Evolutionary conservation across 441 rosid species (phyloP).

Genomic region (Adansonia gregorii): DNA sequence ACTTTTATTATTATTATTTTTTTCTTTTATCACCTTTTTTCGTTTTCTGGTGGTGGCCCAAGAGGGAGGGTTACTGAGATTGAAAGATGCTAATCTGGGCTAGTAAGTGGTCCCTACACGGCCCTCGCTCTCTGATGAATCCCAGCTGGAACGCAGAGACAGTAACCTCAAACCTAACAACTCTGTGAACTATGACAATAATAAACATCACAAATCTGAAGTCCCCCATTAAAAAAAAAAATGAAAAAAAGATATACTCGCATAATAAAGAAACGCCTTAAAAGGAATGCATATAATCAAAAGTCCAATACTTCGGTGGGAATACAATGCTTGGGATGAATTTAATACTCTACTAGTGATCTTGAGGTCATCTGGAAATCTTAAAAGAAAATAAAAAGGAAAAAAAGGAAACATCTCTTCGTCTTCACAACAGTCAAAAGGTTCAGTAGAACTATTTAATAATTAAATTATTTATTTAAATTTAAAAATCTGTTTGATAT

Average conservation of each 20-base stretch:
- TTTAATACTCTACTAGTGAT: neutral
- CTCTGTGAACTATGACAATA: too few relatives aligned
- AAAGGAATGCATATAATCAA: neutral
- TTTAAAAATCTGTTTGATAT: too few relatives aligned
- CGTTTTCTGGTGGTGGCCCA: too few relatives aligned
- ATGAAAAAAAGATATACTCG: neutral
- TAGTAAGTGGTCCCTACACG: neutral
- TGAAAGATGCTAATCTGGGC: too few relatives aligned
- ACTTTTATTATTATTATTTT: too few relatives aligned
- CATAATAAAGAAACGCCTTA: too few relatives aligned
- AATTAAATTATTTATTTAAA: too few relatives aligned
- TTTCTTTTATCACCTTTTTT: too few relatives aligned
- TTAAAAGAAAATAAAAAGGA: neutral
- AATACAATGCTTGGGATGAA: neutral
- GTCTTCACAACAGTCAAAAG: neutral
- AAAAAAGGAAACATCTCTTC: neutral
- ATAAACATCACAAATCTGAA: neutral
- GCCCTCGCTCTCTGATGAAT: neutral
- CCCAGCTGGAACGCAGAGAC: neutral
- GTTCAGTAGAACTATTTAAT: too few relatives aligned
- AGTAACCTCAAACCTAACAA: neutral
- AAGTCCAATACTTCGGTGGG: neutral
- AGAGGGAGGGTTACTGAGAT: neutral
- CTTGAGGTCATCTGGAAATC: neutral
- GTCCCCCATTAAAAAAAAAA: neutral